Conservation (phyloP, 768 basidiomycete genomes). For the Sarcodon sp. region DNA sequence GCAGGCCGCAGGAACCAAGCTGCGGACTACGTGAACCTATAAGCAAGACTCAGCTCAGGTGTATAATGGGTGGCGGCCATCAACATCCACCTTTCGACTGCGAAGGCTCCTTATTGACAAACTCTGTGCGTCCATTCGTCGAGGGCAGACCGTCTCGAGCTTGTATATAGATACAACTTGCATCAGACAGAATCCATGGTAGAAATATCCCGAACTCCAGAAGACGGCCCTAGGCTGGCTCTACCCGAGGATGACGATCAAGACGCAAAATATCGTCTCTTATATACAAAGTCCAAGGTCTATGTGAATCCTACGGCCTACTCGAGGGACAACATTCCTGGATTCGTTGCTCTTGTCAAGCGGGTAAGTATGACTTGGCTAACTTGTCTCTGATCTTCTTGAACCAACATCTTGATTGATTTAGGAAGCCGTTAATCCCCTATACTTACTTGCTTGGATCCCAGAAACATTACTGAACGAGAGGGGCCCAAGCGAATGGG, state of each 20-base stretch:
- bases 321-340: conserved; percentile 85
- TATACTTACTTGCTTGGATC: conserved; percentile 85
- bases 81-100: too few species aligned
- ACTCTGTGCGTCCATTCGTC: too few species aligned
- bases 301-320: conserved; percentile 93
- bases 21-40: too few species aligned
- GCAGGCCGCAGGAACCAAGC: too few species aligned
- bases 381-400: conserved; percentile 5
- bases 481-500: conserved; percentile 75
- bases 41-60: too few species aligned
- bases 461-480: conserved; percentile 78
- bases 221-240: conserved; percentile 1
- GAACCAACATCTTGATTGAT: conserved; percentile 4
- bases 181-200: conserved; percentile 17
- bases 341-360: conserved; percentile 87
- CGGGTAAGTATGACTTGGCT: conserved; percentile 36
- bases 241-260: conserved; percentile 14
- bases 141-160: too few species aligned
- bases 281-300: conserved; percentile 91
- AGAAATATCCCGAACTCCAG: conserved; percentile 14
- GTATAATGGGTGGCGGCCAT: too few species aligned
- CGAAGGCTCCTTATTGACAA: too few species aligned
- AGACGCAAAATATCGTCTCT: conserved; percentile 58
- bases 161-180: too few species aligned
- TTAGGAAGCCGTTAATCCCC: conserved; percentile 65